Evolutionary conservation across 2,329 filamentous ascomycete genomes (phyloP).

Genomic region (Stachybotrys chartarum): DNA sequence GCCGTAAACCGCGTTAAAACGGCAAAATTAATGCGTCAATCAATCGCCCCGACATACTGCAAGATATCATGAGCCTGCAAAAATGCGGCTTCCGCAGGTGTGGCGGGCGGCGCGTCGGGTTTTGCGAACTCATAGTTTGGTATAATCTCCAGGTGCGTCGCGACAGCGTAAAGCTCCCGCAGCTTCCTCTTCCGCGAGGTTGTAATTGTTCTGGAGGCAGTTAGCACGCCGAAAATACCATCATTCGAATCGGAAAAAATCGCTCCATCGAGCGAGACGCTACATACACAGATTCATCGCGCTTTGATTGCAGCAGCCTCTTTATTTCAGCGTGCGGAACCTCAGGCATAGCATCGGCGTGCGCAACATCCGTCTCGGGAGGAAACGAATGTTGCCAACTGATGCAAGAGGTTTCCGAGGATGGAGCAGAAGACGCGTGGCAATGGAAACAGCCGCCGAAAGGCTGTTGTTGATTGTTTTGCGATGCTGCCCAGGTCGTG

Average conservation of each 20-base stretch:
- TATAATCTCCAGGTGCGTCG: conserved; percentile 59
- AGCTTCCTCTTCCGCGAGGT: conserved; percentile 86
- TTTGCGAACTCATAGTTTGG: conserved; percentile 51
- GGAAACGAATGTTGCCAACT: conserved; percentile 46
- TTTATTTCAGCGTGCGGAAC: conserved; percentile 59
- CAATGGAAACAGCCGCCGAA: conserved; percentile 22
- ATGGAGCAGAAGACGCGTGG: conserved; percentile 11
- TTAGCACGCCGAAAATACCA: conserved; percentile 39
- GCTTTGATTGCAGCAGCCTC: conserved; percentile 59
- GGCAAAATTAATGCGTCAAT: conserved; percentile 7
- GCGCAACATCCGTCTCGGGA: conserved; percentile 62
- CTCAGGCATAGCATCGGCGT: conserved; percentile 64
- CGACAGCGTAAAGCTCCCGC: conserved; percentile 75
- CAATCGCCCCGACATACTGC: conserved; percentile 40
- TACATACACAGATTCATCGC: conserved; percentile 54
- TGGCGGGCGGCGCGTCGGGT: conserved; percentile 47
- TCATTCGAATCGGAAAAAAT: conserved; percentile 41
- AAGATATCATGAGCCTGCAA: conserved; percentile 50
- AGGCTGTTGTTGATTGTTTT: conserved; percentile 23
- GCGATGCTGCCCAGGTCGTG: conserved; percentile 17
- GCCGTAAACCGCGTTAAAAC: conserved; percentile 10
- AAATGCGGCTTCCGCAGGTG: conserved; percentile 46
- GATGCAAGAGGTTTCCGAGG: neutral
- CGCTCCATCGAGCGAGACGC: conserved; percentile 34
- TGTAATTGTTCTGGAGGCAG: conserved; percentile 56